A percentile compares a stretch with the other conserved stretches of the same genome.
These are phyloP conservation scores for Diacronema lutheri DNA, from an alignment of 78 protist species.

Conservation along the genomic window DNA sequence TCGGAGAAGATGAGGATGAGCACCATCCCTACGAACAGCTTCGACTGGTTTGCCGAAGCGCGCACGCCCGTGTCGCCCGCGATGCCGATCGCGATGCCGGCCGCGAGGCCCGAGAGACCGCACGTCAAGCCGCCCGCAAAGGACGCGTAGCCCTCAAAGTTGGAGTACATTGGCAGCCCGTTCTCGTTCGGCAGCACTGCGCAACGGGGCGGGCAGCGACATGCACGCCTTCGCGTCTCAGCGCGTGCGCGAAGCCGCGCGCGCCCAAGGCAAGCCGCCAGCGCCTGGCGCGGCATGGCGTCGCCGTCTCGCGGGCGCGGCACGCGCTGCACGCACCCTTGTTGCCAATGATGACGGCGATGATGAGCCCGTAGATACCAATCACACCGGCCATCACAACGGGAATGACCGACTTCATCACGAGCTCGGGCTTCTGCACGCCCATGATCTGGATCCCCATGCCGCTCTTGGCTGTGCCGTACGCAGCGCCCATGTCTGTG, in stretches of 20 bases:
- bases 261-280: too few relatives aligned
- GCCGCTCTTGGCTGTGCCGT: conserved; percentile 98
- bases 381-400: conserved; percentile 97
- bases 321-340: conserved; percentile 20
- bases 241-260: too few relatives aligned
- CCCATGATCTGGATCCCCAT: conserved; percentile 97
- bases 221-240: too few relatives aligned
- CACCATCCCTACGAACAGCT: conserved; percentile 81
- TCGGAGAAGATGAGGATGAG: conserved; percentile 93
- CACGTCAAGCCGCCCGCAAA: conserved; percentile 57
- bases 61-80: conserved; percentile 92
- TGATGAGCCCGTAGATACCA: conserved; percentile 98
- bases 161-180: neutral
- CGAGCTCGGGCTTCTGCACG: conserved; percentile 88
- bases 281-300: too few relatives aligned
- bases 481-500: conserved; percentile 97
- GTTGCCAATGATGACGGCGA: conserved; percentile 84
- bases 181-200: too few relatives aligned
- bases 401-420: conserved; percentile 87
- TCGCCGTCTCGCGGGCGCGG: too few relatives aligned
- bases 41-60: conserved; percentile 69
- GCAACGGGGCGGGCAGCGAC: too few relatives aligned
- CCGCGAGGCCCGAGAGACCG: conserved; percentile 89
- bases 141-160: too few relatives aligned
- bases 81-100: conserved; percentile 91